Base-by-base conservation (phyloP, 176 grass and related monocot genomes). In the Oryza brachyantha region DNA sequence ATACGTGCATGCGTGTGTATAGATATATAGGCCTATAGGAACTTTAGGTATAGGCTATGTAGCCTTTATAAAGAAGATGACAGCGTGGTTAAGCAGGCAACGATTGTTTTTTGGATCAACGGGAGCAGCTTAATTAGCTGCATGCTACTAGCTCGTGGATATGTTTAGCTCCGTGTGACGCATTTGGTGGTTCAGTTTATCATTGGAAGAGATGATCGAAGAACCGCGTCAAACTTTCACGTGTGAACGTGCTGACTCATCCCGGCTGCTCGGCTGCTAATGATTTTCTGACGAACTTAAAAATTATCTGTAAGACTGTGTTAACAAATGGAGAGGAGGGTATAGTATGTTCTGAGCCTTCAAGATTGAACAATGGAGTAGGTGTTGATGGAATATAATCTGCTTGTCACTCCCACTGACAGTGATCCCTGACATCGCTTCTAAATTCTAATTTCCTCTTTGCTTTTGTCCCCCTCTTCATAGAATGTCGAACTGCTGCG, bases 161-260 rank as follows among this genome's bases (percentile, higher is more conserved):
- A 10, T n/a, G 12, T 9, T 63, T 50, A 21, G 57, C 29, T 31
- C 29, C 31, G 35, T 11, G 28, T 59, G 21, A 16, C 12, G 50
- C 9, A 14, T 8, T 32, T 55, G 21, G 16, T 34, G 71, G 29
- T 31, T 29, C 24, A 17, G 43, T 48, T 16, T 32, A 32, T n/a
- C n/a, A n/a, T 14, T 48, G 43, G 43, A 46, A 48, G 14, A 52
- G 43, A 52, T 52, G 46, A 52, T 52, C 2, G 52, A 57, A 22
- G 52, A 57, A 57, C 55, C 36, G 25, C 36, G 25, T 41, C 7
- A 62, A 71, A 81, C 61, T 25, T n/a, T 37, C 54, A 72, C 79
- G 79, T 81, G 55, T 81, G 54, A 71, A 81, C 54, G 29, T 29
- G 6, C 68, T 52, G 29, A 19, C 63, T 37, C 14, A 52, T 52